A percentile compares a stretch with the other conserved stretches of the same genome.
These are phyloP conservation scores for Saccharum officinarum DNA, from an alignment of 176 grass and related monocot species.

Conservation along the genomic window DNA sequence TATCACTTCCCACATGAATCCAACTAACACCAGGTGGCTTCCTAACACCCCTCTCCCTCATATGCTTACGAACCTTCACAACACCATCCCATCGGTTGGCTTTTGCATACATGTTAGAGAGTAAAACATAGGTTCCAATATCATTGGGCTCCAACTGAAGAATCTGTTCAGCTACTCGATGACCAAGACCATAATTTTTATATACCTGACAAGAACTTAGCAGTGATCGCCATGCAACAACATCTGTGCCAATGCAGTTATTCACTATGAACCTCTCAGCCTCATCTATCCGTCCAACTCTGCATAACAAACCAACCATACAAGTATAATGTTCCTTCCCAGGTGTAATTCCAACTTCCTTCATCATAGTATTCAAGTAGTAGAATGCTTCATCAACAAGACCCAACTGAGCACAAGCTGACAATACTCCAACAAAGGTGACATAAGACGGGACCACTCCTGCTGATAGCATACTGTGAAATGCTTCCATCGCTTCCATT, in stretches of 20 bases:
- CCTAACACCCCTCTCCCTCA: constrained; percentile 67
- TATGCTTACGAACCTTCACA: constrained; percentile 60
- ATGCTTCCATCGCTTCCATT: constrained; percentile 49
- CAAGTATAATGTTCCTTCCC: constrained; percentile 77
- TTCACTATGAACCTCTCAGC: constrained; percentile 60
- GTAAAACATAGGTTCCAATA: constrained; percentile 75
- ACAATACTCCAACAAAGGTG: constrained; percentile 70
- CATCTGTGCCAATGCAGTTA: constrained; percentile 53
- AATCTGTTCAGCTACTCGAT: constrained; percentile 64
- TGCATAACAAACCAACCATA: constrained; percentile 72
- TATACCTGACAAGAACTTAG: constrained; percentile 65
- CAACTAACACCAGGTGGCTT: constrained; percentile 85
- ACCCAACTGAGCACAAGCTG: constrained; percentile 75
- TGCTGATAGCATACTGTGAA: constrained; percentile 55
- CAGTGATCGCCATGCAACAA: constrained; percentile 75
- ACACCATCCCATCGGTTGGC: constrained; percentile 78
- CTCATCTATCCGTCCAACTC: constrained; percentile 61
- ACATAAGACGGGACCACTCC: constrained; percentile 57
- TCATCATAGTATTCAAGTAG: constrained; percentile 77
- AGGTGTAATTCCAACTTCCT: constrained; percentile 60
- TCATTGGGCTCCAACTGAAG: constrained; percentile 69
- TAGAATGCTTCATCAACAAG: constrained; percentile 72
- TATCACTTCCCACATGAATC: constrained; percentile 66
- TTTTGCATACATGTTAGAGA: constrained; percentile 94
- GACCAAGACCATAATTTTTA: constrained; percentile 66